Evolutionary conservation across 2,329 filamentous ascomycete genomes (phyloP).

Genomic region (Diaporthe caulivora): DNA sequence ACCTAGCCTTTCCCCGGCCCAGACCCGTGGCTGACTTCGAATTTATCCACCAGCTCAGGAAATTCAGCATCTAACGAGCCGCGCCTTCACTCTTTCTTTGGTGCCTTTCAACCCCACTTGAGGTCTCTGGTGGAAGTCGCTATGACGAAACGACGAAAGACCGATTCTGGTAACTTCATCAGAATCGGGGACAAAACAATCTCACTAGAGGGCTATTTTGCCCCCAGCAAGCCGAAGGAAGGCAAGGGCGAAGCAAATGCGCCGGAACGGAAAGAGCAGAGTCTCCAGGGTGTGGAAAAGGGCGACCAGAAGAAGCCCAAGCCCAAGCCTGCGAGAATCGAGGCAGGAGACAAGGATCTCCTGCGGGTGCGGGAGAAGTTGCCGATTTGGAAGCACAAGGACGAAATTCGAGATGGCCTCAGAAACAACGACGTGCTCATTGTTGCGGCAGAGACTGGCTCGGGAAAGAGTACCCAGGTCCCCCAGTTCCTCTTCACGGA

Average conservation of each 20-base stretch:
- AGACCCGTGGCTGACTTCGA: neutral
- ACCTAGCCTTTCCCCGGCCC: neutral
- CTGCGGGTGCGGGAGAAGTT: constrained; percentile 71
- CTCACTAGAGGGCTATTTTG: constrained; percentile 63
- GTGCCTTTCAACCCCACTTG: neutral
- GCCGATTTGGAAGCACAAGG: constrained; percentile 82
- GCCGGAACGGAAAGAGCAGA: neutral
- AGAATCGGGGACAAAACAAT: constrained; percentile 63
- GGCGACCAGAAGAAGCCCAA: constrained; percentile 15
- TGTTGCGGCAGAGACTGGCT: constrained; percentile 93
- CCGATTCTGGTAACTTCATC: constrained; percentile 53
- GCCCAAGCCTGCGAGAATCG: constrained; percentile 46
- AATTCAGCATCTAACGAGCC: neutral
- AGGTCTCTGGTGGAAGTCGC: neutral
- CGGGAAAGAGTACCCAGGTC: constrained; percentile 96
- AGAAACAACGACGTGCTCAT: constrained; percentile 81
- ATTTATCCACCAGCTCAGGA: neutral
- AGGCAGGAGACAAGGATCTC: constrained; percentile 39
- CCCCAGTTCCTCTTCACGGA: constrained; percentile 88
- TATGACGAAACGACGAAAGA: constrained; percentile 44
- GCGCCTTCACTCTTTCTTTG: no score
- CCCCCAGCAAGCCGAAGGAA: constrained; percentile 49
- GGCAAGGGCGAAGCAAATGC: neutral
- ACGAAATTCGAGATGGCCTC: constrained; percentile 76
- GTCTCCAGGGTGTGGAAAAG: neutral